Percentiles rank a stretch among this genome's conserved stretches.
These are phyloP conservation scores for Patellaria atrata DNA, from an alignment of 495 filamentous ascomycete genomes.

Conservation along the genomic window DNA sequence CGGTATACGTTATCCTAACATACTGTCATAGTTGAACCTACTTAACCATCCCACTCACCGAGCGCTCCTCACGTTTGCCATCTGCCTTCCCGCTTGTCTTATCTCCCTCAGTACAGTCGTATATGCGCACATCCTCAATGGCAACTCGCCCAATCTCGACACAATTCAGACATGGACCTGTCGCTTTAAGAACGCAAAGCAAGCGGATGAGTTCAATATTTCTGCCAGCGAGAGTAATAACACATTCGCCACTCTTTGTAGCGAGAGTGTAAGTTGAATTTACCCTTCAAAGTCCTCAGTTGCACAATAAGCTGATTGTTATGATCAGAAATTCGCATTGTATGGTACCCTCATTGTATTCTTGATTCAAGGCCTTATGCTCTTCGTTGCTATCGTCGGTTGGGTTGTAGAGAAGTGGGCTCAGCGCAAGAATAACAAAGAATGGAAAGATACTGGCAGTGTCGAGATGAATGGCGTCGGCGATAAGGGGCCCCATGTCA, in stretches of 20 bases:
- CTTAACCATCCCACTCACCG: conserved; percentile 10
- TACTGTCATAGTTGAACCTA: conserved; percentile 8
- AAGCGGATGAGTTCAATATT: conserved; percentile 7
- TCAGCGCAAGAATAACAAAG: conserved; percentile 7
- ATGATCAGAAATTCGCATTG: conserved; percentile 15
- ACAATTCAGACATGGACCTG: conserved; percentile 24
- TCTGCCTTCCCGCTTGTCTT: conserved; percentile 18
- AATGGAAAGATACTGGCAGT: conserved; percentile 3
- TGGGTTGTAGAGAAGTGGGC: conserved; percentile 20
- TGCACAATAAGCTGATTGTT: background rate
- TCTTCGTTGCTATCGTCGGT: conserved; percentile 9
- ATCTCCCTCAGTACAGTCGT: conserved; percentile 20
- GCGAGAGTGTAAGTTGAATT: conserved; percentile 12
- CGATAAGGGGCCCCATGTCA: no score
- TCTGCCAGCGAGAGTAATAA: conserved; percentile 13
- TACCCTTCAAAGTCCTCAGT: background rate
- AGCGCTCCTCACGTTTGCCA: conserved; percentile 16
- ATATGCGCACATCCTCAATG: conserved; percentile 24
- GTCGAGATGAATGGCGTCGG: conserved; percentile 11
- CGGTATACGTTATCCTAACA: background rate
- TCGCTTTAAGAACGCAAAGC: conserved; percentile 13
- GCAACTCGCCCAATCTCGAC: conserved; percentile 19
- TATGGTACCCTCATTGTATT: conserved; percentile 17
- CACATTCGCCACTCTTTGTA: conserved; percentile 11
- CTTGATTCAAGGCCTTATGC: conserved; percentile 4